Evolutionary conservation across 768 basidiomycete species (phyloP), one percentile per base, ranked within the genome.

Genomic region (Tremella fuciformis): DNA sequence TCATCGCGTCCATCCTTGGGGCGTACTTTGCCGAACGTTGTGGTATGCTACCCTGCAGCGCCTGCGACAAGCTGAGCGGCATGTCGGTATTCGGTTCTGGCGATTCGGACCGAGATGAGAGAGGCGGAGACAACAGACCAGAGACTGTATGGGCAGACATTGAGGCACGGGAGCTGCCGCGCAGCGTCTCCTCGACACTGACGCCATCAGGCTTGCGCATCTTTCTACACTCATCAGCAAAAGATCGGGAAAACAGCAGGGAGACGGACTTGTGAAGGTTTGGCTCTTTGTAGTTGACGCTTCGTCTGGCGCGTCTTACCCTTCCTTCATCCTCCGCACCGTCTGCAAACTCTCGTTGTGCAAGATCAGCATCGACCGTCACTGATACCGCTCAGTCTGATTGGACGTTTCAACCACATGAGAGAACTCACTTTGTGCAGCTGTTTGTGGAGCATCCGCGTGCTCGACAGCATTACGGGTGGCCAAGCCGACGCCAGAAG

Each of bases 281-380:
- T 19, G 64, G 64, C 38, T 65, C 64, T 39, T 65, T 65, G 64
- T 65, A 65, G 41, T 65, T 65, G n/a, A 65, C 64, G 26, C 59
- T 61, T 44, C 57, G 61, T 18, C 64, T 53, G 15, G 64, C 55
- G 7, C 62, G 24, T 34, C 56, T 34, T 25, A 41, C 50, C 24
- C 63, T 50, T 13, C 63, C 59, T 29, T 52, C 63, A 11, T 53
- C 62, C 18, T 59, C 62, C 16, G n/a, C 42, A 15, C 29, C 29
- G 29, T 34, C 29, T 11, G 11, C 11, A 34, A 6, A 34, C 11
- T 34, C 29, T 34, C 4, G 29, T 6, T 34, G 29, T 34, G 11
- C 29, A 11, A 11, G 4, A 8, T 62, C 48, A 18, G 24, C 21
- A 15, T 19, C 26, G 48, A 26, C 15, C 22, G 48, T 3, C 6